Base-by-base conservation (phyloP, 352 stramenopile species). In the Phytophthora podocarpi region DNA sequence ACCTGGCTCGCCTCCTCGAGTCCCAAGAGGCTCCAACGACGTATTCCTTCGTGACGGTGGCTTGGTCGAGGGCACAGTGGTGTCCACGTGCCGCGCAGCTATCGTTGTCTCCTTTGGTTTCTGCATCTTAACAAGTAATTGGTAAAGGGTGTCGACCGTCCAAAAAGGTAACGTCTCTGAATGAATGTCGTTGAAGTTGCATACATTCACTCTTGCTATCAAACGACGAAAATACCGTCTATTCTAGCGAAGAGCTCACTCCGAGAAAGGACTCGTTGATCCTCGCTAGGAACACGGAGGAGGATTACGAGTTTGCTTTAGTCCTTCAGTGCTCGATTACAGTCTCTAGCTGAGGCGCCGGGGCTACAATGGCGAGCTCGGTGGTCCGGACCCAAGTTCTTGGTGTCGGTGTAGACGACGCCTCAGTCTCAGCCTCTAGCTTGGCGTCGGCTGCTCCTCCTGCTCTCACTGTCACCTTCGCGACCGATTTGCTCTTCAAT, bases 401-500 rank as follows among this genome's bases (percentile, higher is more conserved):
- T 27, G 20, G n/a, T 23, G 34, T 21, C 27, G 24, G 4, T 50
- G 26, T 26, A 4, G 48, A 45, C 5, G 35, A 27, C n/a, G 12
- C n/a, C 8, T n/a, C n/a, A n/a, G n/a, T n/a, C n/a, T 18, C 5
- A 4, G 18, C 32, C 10, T 24, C 28, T 39, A 26, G 43, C 2
- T 40, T 36, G 40, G 21, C 11, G 16, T 37, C 30, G 27, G 10
- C 13, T 1, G 2, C 31, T 27, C 16, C 12, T 27, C 56, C 34
- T 21, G 60, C 56, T 49, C 46, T 65, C 3, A 69, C 83, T 42
- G 48, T 82, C 31, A 86, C 74, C 15, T 95, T 93, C 35, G 80
- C 85, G 28, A 90, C 82, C 1, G 82, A 92, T 47, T 67, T 95
- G 21, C 76, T 95, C 43, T 95, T 93, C 54, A 87, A 87, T 41